phyloP scores from a whole-genome alignment of 2,329 filamentous ascomycete genomes.

The Fusarium begoniae region DNA sequence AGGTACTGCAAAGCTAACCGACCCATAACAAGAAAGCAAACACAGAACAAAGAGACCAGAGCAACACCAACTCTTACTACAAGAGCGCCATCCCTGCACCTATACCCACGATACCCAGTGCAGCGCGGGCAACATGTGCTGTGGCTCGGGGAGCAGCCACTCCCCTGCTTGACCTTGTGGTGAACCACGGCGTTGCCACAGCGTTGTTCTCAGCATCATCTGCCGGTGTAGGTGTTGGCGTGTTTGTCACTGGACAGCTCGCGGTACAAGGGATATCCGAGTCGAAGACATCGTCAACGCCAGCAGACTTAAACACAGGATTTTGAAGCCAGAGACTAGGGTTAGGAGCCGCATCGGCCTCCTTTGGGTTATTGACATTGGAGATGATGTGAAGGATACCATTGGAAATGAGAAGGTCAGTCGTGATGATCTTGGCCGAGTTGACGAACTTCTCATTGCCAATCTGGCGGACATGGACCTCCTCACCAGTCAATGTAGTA shows the following conservation, averaged over 20 bases:
- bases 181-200: conserved; percentile 29
- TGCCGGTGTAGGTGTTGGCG: conserved; percentile 17
- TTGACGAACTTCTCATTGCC: conserved; percentile 61
- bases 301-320: conserved; percentile 64
- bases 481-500: conserved; percentile 49
- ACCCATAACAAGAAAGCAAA: neutral
- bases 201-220: conserved; percentile 28
- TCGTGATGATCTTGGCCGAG: conserved; percentile 61
- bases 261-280: conserved; percentile 54
- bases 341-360: conserved; percentile 48
- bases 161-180: conserved; percentile 38
- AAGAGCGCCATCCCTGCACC: conserved; percentile 44
- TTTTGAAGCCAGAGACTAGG: conserved; percentile 52
- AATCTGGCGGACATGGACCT: conserved; percentile 51
- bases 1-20: neutral
- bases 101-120: conserved; percentile 45
- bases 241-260: conserved; percentile 43
- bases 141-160: conserved; percentile 39
- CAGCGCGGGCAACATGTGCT: conserved; percentile 41
- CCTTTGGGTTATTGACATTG: conserved; percentile 58
- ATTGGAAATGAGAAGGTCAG: conserved; percentile 64
- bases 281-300: conserved; percentile 53
- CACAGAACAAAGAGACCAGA: neutral
- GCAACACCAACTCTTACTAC: conserved; percentile 2
- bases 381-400: conserved; percentile 69